Evolutionary conservation across 805 yeast genomes (phyloP).

Genomic region (Cyberlindnera amylophila): DNA sequence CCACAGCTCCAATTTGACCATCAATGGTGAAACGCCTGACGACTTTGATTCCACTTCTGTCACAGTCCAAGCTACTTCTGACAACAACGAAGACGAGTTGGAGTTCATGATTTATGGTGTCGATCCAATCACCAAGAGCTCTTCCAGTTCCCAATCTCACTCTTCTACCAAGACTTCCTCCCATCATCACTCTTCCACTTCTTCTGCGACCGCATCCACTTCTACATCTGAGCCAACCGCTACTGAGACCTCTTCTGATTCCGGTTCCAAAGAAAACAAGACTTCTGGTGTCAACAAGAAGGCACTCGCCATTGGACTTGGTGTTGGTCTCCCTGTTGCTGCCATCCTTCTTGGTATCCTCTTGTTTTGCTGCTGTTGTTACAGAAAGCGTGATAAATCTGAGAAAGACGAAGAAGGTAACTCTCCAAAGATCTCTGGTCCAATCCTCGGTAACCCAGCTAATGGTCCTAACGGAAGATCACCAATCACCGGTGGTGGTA

Average conservation of each 20-base stretch:
- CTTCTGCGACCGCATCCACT: constrained; percentile 28
- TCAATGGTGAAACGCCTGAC: constrained; percentile 63
- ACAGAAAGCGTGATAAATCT: constrained; percentile 39
- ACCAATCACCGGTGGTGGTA: constrained; percentile 15
- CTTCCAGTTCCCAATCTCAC: constrained; percentile 28
- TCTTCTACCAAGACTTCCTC: constrained; percentile 29
- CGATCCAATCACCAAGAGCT: constrained; percentile 25
- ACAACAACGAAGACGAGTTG: constrained; percentile 34
- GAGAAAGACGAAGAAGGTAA: constrained; percentile 27
- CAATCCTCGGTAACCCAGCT: constrained; percentile 35
- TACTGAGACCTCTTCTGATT: constrained; percentile 4
- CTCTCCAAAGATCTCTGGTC: constrained; percentile 35
- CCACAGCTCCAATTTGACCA: constrained; percentile 55
- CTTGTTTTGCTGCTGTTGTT: constrained; percentile 53
- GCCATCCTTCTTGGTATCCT: constrained; percentile 45
- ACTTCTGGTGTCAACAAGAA: constrained; percentile 34
- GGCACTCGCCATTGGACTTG: constrained; percentile 83
- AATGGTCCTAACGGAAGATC: constrained; percentile 29
- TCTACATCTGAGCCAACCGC: constrained; percentile 16
- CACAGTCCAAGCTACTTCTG: constrained; percentile 37
- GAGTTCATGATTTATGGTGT: constrained; percentile 54
- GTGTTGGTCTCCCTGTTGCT: constrained; percentile 69
- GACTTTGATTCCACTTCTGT: constrained; percentile 40
- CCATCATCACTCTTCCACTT: constrained; percentile 24
- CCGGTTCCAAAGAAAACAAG: constrained; percentile 20